A percentile compares a stretch with the other conserved stretches of the same genome.
These are phyloP conservation scores for Suillus hirtellus DNA, from an alignment of 768 basidiomycete species.

Conservation along the genomic window DNA sequence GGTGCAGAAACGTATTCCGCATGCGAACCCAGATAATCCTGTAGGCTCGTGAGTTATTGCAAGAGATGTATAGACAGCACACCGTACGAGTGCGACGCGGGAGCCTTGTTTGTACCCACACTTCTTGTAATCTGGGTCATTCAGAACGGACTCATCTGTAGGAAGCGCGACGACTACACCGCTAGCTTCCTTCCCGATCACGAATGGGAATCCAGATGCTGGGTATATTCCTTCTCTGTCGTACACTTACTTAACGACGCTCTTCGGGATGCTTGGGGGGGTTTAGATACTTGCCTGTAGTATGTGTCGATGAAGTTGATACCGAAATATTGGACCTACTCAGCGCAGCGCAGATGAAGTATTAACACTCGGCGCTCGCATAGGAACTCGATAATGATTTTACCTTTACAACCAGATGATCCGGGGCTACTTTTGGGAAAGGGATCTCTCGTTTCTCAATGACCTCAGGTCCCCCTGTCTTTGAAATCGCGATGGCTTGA, in stretches of 20 bases:
- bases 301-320: constrained; percentile 92
- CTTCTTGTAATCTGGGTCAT: constrained; percentile 61
- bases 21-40: constrained; percentile 54
- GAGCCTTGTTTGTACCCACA: constrained; percentile 68
- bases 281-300: constrained; percentile 53
- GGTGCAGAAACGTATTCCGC: constrained; percentile 73
- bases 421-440: constrained; percentile 61
- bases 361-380: not conserved
- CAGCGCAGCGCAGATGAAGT: not conserved
- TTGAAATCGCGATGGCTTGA: constrained; percentile 70
- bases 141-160: constrained; percentile 58
- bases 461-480: constrained; percentile 77
- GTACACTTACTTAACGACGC: not conserved
- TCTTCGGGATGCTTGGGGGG: constrained; percentile 17
- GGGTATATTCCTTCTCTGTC: constrained; percentile 68
- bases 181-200: constrained; percentile 76
- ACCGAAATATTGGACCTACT: constrained; percentile 69
- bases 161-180: constrained; percentile 79
- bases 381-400: not conserved
- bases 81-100: constrained; percentile 66
- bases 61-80: not conserved
- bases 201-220: constrained; percentile 55
- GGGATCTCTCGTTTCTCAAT: constrained; percentile 67
- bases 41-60: constrained; percentile 1
- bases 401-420: constrained; percentile 53